Base-by-base conservation (phyloP, 805 yeast species). In the Wickerhamomyces hampshirensis region DNA sequence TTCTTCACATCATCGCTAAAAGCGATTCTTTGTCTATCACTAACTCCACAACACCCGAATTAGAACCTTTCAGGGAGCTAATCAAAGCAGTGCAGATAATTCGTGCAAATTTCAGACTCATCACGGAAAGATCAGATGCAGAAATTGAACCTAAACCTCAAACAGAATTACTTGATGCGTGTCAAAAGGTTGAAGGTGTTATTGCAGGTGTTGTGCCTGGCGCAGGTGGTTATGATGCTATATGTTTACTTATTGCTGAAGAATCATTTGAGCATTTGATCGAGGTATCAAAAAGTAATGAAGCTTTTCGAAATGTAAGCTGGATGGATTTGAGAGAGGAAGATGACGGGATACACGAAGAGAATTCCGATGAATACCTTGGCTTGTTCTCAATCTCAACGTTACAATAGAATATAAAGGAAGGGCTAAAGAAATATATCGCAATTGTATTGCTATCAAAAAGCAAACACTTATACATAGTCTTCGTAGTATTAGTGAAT, bases 131-230 rank as follows among this genome's bases (percentile, higher is more conserved):
- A 18, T 70, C 95, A 0, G 84, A 82, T 0, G 97, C 94, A 0
- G 87, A 83, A n/a, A 76, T 93, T 33, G 98, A 93, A 59, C 98
- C 98, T 0, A 59, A 54, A 2, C 64, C 69, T 15, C 98, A 93
- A 59, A 84, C 96, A 0, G 41, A 47, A 2, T 65, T 93, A 5
- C 62, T 93, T 6, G 77, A 91, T 51, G 56, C 64, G 13, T 77
- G 84, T 39, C 56, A 69, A 28, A 46, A 58, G 7, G 53, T 85
- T 15, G 65, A 65, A 0, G 98, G 98, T 12, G 93, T 87, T 21
- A 48, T 91, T 14, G 95, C 96, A 0, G 97, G 96, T n/a, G 89
- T 93, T 23, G 95, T 93, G 4, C 98, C 98, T 0, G 98, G 98
- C 2, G 98, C 98, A 0, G 98, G 98, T 18, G 98, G 98, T 0